These are phyloP conservation scores for Phytophthora fragariaefolia DNA, from an alignment of 352 stramenopile species.

Conservation along the genomic window DNA sequence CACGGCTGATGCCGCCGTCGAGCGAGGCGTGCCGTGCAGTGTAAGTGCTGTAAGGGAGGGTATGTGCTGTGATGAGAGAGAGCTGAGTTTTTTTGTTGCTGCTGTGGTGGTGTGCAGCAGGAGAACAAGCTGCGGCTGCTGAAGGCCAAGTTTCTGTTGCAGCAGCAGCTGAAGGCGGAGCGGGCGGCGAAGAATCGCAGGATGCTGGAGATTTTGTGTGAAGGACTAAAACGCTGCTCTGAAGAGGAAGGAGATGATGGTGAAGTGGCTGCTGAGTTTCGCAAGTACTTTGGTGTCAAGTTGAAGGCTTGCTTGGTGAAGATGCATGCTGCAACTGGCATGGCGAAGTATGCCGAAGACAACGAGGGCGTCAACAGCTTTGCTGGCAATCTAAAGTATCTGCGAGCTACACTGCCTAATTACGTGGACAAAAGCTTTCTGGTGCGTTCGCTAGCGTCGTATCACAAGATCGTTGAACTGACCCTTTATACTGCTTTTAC, in stretches of 20 bases:
- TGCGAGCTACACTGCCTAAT: slow-evolving; percentile 53
- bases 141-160: slow-evolving; percentile 64
- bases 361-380: slow-evolving; percentile 33
- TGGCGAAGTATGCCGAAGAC: slow-evolving; percentile 32
- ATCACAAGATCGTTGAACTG: too few relatives aligned
- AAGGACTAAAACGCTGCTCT: slow-evolving; percentile 45
- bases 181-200: slow-evolving; percentile 39
- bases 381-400: slow-evolving; percentile 54
- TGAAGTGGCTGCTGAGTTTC: slow-evolving; percentile 28
- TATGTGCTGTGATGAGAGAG: too few relatives aligned
- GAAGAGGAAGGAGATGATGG: slow-evolving; percentile 17
- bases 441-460: slow-evolving; percentile 48
- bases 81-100: too few relatives aligned
- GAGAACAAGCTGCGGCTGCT: slow-evolving; percentile 55
- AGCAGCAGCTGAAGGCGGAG: slow-evolving; percentile 56
- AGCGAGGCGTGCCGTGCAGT: slow-evolving; percentile 25
- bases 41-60: slow-evolving; percentile 7
- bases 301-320: slow-evolving; percentile 59
- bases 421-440: slow-evolving; percentile 58
- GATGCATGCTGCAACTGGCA: slow-evolving; percentile 53
- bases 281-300: slow-evolving; percentile 59
- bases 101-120: slow-evolving; percentile 28
- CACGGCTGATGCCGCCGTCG: slow-evolving; percentile 29
- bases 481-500: too few relatives aligned
- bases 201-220: slow-evolving; percentile 56